Evolutionary conservation across 179 eudicot species (phyloP), one percentile per base, ranked within the genome.

Genomic region (Sideroxylon spinosum): DNA sequence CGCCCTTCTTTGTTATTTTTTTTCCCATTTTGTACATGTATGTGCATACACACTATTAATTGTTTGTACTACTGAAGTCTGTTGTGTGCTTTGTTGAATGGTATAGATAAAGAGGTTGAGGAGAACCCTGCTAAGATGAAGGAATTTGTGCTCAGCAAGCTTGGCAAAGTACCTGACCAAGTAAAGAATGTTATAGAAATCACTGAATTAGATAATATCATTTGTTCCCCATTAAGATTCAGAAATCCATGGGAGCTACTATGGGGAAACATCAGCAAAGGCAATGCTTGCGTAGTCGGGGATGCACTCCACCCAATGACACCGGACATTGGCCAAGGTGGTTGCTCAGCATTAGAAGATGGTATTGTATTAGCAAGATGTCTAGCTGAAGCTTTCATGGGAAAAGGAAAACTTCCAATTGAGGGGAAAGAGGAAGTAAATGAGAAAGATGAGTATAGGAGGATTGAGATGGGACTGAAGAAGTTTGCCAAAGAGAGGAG

Each of bases 221-320:
- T 68, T 22, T 68, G 60, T 13, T 76, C 91, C 53, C 82, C 86
- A 0, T 69, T 88, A 57, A 84, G 86, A 10, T 84, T 59, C 28
- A 81, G 90, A 63, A 75, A 68, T 37, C 91, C 90, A 32, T 83
- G 82, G 82, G 81, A 88, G 60, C 53, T 87, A 6, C 37, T 88
- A 6, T 25, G 68, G 44, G 82, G 83, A 8, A 79, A 84, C 73
- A 85, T 84, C 63, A 78, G 81, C 82, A 87, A 89, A 78, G 86
- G 84, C 77, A 87, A 87, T 67, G 87, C 83, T 1, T 85, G 91
- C 20, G 91, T 91, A 5, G 81, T 80, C 0, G 92, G 95, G 1
- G 95, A 91, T 29, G 95, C 92, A 0, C 73, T 77, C 50, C 94
- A 91, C 37, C 90, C 92, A 0, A 88, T 89, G 92, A 85, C 92